A percentile compares a stretch with the other conserved stretches of the same genome.
These are phyloP conservation scores for Pseudogymnoascus sp. DNA, from an alignment of 2,329 filamentous ascomycete species.

Conservation along the genomic window DNA sequence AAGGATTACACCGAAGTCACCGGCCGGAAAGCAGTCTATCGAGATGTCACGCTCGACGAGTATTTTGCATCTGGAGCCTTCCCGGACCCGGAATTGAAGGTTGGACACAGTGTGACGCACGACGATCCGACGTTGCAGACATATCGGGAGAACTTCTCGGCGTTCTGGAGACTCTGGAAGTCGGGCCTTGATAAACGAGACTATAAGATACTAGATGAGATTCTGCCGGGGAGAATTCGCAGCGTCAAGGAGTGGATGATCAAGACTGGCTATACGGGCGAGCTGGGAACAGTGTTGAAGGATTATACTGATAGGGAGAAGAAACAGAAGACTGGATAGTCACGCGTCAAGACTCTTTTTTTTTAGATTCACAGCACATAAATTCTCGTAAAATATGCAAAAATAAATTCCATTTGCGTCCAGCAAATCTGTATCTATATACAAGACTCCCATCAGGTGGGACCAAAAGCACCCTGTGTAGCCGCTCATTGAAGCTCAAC, in stretches of 20 bases:
- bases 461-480: not conserved
- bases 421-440: constrained; percentile 1
- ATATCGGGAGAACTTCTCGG: constrained; percentile 12
- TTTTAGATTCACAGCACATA: not conserved
- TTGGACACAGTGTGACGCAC: constrained; percentile 13
- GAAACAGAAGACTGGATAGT: not conserved
- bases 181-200: constrained; percentile 9
- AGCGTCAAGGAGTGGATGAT: constrained; percentile 16
- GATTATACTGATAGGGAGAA: constrained; percentile 8
- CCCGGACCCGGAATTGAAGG: constrained; percentile 15
- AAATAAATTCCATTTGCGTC: not conserved
- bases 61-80: constrained; percentile 12
- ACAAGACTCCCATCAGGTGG: not conserved
- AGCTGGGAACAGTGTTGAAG: constrained; percentile 14
- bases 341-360: not conserved
- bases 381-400: not conserved
- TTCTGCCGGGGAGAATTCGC: constrained; percentile 16
- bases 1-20: constrained; percentile 13
- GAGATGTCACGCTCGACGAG: constrained; percentile 12
- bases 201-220: constrained; percentile 17
- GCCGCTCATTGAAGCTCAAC: constrained; percentile 3
- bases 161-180: constrained; percentile 17
- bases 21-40: constrained; percentile 12
- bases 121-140: constrained; percentile 17
- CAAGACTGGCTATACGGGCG: constrained; percentile 15